Conservation (phyloP, 1,284 basidiomycete species). For the Austroboletus sp. region DNA sequence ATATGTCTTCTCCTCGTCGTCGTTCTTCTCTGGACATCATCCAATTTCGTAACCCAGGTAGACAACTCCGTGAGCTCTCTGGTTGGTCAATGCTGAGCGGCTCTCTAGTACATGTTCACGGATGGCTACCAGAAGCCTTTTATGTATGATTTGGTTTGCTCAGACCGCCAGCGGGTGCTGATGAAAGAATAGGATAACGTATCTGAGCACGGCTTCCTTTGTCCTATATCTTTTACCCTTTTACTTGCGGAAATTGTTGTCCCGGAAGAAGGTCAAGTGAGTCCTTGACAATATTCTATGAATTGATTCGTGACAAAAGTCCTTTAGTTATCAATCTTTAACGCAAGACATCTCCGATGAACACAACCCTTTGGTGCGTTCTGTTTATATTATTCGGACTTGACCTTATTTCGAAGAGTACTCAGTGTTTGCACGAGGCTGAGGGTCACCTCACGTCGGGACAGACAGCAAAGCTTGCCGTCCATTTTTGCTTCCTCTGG, state of each 20-base stretch:
- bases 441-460: constrained; percentile 49
- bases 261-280: constrained; percentile 14
- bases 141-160: constrained; percentile 45
- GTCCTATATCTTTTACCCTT: constrained; percentile 82
- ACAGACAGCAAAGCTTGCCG: constrained; percentile 74
- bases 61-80: constrained; percentile 11
- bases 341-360: constrained; percentile 12
- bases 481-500: constrained; percentile 79
- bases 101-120: constrained; percentile 51
- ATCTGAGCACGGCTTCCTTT: constrained; percentile 84
- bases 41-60: constrained; percentile 76
- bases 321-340: constrained; percentile 26
- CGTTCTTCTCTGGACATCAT: constrained; percentile 78
- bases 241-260: constrained; percentile 39
- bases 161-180: constrained; percentile 1
- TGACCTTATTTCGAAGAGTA: not conserved
- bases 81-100: constrained; percentile 6
- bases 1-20: constrained; percentile 70
- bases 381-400: not conserved
- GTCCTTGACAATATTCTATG: not conserved
- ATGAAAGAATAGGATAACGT: constrained; percentile 59
- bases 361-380: constrained; percentile 18
- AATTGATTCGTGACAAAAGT: not conserved
- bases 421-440: constrained; percentile 4
- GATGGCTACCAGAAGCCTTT: constrained; percentile 78